Percentiles rank a stretch among this genome's conserved stretches.
Conservation (phyloP, 2,329 filamentous ascomycete genomes). For the Diplocarpon rosae region DNA sequence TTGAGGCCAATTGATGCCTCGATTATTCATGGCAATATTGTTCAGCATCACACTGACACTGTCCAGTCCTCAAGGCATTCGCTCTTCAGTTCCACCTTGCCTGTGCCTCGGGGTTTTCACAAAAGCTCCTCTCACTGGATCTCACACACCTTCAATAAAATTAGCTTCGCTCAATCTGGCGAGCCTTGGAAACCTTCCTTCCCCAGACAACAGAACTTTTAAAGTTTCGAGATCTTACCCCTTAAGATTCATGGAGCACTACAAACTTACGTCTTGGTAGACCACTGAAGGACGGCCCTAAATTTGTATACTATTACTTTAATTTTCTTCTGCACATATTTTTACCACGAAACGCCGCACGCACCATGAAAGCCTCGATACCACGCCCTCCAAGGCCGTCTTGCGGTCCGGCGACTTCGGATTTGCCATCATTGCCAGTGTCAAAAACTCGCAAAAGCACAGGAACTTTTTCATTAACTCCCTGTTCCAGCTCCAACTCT, state of each 20-base stretch:
- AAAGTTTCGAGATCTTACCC: slow-evolving; percentile 10
- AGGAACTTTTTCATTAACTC: slow-evolving; percentile 34
- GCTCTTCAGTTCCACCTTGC: no score
- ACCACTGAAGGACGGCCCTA: slow-evolving; percentile 9
- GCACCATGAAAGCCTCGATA: slow-evolving; percentile 17
- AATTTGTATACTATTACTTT: slow-evolving; percentile 11
- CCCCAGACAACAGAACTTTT: slow-evolving; percentile 9
- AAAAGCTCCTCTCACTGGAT: no score
- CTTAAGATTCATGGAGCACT: slow-evolving; percentile 22
- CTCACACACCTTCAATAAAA: no score
- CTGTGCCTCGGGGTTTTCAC: no score
- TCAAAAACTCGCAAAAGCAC: slow-evolving; percentile 61
- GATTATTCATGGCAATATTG: no score
- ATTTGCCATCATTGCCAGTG: slow-evolving; percentile 64
- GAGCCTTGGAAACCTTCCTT: no score
- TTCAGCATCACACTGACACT: no score
- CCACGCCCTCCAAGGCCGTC: slow-evolving; percentile 50
- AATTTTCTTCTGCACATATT: slow-evolving; percentile 7
- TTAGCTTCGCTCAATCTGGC: no score
- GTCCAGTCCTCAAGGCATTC: no score
- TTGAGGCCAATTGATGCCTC: no score
- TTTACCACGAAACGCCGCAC: not conserved
- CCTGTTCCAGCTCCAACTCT: slow-evolving; percentile 9
- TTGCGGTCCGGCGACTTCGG: slow-evolving; percentile 58
- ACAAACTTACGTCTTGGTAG: slow-evolving; percentile 11